Base-by-base conservation (phyloP, 768 basidiomycete species). In the Termitomyces sp. region DNA sequence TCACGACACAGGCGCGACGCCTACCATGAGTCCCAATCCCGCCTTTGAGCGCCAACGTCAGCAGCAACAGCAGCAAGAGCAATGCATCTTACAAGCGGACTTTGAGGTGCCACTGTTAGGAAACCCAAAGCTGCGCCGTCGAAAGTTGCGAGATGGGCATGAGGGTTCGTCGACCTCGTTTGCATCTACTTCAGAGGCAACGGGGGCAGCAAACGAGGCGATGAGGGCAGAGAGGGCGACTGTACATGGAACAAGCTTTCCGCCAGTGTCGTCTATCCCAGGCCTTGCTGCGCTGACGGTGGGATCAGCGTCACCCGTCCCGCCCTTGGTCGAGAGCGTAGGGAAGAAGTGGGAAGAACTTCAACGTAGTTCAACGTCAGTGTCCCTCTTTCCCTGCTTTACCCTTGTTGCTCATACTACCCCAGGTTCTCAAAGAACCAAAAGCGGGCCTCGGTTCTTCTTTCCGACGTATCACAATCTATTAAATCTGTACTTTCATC, bases 371-470 rank as follows among this genome's bases (percentile, higher is more conserved):
- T 71, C 79, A 40, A 80, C 79, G 85, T 87, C 65, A 61, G 83
- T 82, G 44, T 52, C 40, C 50, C 18, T 48, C n/a, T n/a, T 26
- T 54, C 38, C 57, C 46, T 18, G 18, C 41, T 59, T 60, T 61
- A 3, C 3, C 18, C 9, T 45, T 32, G 10, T 3, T 54, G 40
- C 8, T 22, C 24, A 22, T 28, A 41, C 14, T 41, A 32, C 55
- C 13, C 45, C 22, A 90, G 88, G n/a, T 80, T 89, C 64, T 73
- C 82, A 18, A 87, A 84, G 62, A 77, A 74, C 63, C 85, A 85
- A 58, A 88, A 87, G 70, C 84, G 87, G 22, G 87, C 87, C 0
- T 87, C 87, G 0, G 62, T 80, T 1, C 75, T 90, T 32, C 66
- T 90, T 54, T 80, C 85, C 0, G 88, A 88, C 66, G 80, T 88